Evolutionary conservation across 2,329 filamentous ascomycete genomes (phyloP), one percentile per base, ranked within the genome.

Genomic region (Alternaria tenuissima): DNA sequence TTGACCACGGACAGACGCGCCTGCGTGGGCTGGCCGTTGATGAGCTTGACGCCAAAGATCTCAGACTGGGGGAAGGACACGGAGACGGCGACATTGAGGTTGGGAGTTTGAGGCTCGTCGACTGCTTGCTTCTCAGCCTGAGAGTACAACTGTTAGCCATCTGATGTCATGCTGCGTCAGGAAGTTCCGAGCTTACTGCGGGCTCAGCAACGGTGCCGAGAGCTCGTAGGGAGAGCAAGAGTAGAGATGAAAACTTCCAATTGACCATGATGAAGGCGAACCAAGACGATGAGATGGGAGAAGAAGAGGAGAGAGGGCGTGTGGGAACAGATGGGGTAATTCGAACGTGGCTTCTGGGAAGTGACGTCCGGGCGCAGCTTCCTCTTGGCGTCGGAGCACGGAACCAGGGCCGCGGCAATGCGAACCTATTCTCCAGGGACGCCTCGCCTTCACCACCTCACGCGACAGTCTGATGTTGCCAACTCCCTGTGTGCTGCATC

Each of bases 1-100:
- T 99, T 99, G 78, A 85, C 87, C 78, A 99, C 85, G 73, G 93
- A 89, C 71, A 99, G 83, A 55, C 96, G 81, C 36, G 93, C 91
- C 79, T 91, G 88, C 65, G 93, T 97, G 42, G 93, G 88, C 67
- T 90, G 89, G 75, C 93, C 93, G 78, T 99, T 99, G 84, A 98
- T 87, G 70, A 98, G 89, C 87, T 96, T 97, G 71, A 98, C 89
- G 73, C 94, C 95, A 71, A 97, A 95, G 80, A 96, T 89, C 83
- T 96, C 92, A 59, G 86, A 83, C 66, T 87, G 80, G 30, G 88
- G 88, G 80, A 90, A 90, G 34, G 84, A 83, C 59, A 87, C 82
- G 52, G 83, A 81, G 64, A 87, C 82, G 55, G 81, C 80, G 67
- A 89, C 84, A 59, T 83, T 82, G 61, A 88, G 77, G 62, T 81